Evolutionary conservation across 164 flowering plant species (phyloP).

Genomic region (Tetracentron sinense): DNA sequence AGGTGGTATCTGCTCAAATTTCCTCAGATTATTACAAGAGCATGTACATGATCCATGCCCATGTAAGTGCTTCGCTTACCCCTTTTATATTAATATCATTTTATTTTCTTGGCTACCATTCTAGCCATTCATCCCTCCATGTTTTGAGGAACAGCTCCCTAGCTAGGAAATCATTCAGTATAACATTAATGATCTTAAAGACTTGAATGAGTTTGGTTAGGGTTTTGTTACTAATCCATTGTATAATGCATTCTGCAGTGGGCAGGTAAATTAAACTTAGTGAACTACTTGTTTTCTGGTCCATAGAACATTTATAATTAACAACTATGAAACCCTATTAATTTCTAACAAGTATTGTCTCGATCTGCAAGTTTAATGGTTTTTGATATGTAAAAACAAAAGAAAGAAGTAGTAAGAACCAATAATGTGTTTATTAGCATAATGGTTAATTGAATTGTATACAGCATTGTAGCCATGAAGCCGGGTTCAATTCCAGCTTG

Average conservation of each 20-base stretch:
- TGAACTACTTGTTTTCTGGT: neutral
- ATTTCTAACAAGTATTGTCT: no score
- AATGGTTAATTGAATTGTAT: no score
- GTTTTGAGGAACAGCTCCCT: neutral
- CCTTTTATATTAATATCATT: no score
- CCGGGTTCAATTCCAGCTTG: no score
- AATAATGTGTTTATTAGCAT: no score
- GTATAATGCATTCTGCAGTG: neutral
- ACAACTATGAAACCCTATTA: no score
- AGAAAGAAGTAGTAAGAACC: no score
- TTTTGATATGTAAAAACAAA: neutral
- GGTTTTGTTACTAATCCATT: neutral
- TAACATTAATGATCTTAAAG: neutral
- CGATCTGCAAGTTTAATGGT: neutral
- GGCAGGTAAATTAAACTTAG: no score
- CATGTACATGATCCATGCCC: conserved; percentile 74
- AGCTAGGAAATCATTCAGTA: no score
- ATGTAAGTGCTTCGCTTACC: no score
- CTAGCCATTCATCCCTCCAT: neutral
- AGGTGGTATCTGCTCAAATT: conserved; percentile 59
- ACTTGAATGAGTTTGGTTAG: neutral
- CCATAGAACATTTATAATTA: no score
- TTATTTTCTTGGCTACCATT: neutral
- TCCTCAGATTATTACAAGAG: conserved; percentile 40
- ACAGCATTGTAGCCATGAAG: no score